Evolutionary conservation across 2,329 filamentous ascomycete genomes (phyloP).

Genomic region (Stemphylium vesicarium): DNA sequence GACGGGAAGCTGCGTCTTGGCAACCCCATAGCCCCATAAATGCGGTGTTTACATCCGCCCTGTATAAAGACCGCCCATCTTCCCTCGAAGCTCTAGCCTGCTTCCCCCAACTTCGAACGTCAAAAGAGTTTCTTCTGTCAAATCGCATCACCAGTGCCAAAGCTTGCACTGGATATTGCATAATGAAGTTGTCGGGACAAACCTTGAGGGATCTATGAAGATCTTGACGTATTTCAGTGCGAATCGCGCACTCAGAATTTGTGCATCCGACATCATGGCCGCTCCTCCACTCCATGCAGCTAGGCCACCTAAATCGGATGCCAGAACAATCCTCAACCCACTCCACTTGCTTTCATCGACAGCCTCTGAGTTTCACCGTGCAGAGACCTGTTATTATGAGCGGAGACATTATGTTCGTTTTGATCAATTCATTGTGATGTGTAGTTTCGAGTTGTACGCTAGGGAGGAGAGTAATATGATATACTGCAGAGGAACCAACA

Average conservation of each 20-base stretch:
- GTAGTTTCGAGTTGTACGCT: conserved; percentile 4
- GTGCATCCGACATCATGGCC: conserved; percentile 37
- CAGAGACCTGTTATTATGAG: conserved; percentile 12
- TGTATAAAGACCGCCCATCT: neutral
- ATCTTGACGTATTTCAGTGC: neutral
- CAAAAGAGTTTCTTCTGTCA: neutral
- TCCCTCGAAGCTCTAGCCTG: neutral
- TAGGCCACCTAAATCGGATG: conserved; percentile 38
- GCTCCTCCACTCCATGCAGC: conserved; percentile 21
- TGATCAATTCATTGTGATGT: neutral
- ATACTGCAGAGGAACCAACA: conserved; percentile 13
- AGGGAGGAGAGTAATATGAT: conserved; percentile 14
- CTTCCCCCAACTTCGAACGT: neutral
- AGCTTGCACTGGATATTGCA: neutral
- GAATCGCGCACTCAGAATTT: neutral
- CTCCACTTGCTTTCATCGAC: conserved; percentile 13
- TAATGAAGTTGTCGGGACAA: neutral
- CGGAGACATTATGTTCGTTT: conserved; percentile 10
- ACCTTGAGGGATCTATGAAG: neutral
- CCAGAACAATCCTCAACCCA: conserved; percentile 21
- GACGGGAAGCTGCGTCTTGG: conserved; percentile 6
- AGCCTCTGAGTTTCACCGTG: conserved; percentile 5
- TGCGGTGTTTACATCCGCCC: neutral
- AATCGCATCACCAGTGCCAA: neutral
- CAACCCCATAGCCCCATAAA: conserved; percentile 2